phyloP scores from a whole-genome alignment of 1,284 basidiomycete species.

The Polyporus tsugae region DNA sequence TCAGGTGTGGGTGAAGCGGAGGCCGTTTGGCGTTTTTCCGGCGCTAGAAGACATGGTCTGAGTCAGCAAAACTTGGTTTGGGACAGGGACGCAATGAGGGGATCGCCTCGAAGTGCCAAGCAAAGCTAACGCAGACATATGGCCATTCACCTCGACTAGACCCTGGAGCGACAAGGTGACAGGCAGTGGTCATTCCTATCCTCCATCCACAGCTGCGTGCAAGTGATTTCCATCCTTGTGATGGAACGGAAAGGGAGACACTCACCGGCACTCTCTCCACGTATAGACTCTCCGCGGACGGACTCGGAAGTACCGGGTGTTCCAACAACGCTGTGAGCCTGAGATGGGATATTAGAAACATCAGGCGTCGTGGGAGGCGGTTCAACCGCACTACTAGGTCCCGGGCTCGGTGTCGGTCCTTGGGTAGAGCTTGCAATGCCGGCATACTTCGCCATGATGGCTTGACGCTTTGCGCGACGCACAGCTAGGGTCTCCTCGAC shows the following conservation, averaged over 20 bases:
- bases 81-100: background rate
- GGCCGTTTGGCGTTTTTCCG: constrained; percentile 59
- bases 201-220: no score
- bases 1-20: constrained; percentile 64
- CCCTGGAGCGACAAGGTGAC: no score
- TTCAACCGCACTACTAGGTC: constrained; percentile 75
- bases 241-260: background rate
- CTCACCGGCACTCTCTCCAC: constrained; percentile 27
- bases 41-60: constrained; percentile 5
- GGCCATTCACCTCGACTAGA: no score
- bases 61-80: background rate
- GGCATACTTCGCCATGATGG: constrained; percentile 86
- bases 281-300: constrained; percentile 7
- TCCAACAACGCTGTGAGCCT: constrained; percentile 56
- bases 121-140: no score
- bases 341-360: constrained; percentile 69
- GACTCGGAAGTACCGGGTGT: constrained; percentile 40
- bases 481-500: constrained; percentile 81
- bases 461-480: constrained; percentile 82
- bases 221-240: no score
- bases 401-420: constrained; percentile 60
- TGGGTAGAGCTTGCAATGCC: constrained; percentile 54
- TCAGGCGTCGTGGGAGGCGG: constrained; percentile 65
- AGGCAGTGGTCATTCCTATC: no score
- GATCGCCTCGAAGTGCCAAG: background rate